Evolutionary conservation across 768 basidiomycete genomes (phyloP).

Genomic region (Phanerochaete carnosa): DNA sequence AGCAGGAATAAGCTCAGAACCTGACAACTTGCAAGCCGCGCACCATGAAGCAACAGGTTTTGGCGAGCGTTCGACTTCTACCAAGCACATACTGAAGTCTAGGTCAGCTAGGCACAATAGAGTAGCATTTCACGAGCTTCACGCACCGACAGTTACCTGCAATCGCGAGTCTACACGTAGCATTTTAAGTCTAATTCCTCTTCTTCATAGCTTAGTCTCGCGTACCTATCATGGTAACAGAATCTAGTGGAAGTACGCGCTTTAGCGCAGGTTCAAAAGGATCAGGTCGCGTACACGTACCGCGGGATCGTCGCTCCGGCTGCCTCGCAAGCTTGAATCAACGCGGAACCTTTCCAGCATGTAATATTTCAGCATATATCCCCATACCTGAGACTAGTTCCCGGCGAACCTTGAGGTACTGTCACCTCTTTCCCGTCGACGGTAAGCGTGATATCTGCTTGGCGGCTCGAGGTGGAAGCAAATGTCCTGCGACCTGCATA

Average conservation of each 20-base stretch:
- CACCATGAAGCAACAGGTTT: constrained; percentile 95
- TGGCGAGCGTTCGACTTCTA: constrained; percentile 93
- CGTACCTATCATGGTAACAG: constrained; percentile 82
- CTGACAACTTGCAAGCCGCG: constrained; percentile 16
- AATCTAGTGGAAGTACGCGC: constrained; percentile 44
- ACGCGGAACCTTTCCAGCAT: constrained; percentile 66
- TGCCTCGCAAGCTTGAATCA: constrained; percentile 95
- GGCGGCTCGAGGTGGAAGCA: constrained; percentile 60
- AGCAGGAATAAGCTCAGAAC: constrained; percentile 1
- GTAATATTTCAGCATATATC: constrained; percentile 8
- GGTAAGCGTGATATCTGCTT: constrained; percentile 85
- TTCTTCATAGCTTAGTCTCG: not conserved
- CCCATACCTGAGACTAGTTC: not conserved
- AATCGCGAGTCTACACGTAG: constrained; percentile 51
- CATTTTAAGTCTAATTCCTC: constrained; percentile 1
- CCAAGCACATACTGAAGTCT: constrained; percentile 85
- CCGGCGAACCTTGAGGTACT: constrained; percentile 78
- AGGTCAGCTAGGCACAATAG: constrained; percentile 8
- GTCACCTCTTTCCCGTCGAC: constrained; percentile 98
- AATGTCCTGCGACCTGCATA: constrained; percentile 55
- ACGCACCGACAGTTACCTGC: constrained; percentile 95
- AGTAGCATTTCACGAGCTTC: not conserved
- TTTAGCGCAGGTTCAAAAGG: not conserved
- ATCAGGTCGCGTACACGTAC: constrained; percentile 32
- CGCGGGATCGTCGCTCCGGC: constrained; percentile 80